A percentile compares a stretch with the other conserved stretches of the same genome.
Evolutionary conservation across 805 yeast species (phyloP).

Genomic region (Saccharomyces kudriavzevii): DNA sequence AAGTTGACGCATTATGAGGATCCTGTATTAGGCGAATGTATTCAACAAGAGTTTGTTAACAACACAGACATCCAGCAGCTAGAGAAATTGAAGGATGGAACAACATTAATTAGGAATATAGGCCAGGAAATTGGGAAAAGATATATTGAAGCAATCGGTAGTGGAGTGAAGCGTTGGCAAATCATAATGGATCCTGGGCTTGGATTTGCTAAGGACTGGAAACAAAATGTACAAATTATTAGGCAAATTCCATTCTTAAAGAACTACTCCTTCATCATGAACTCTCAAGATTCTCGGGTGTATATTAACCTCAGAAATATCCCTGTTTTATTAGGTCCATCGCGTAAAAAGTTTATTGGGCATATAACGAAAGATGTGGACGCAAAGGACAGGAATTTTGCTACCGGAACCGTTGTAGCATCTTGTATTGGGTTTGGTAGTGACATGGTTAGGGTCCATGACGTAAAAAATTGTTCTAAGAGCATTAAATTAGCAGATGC

Average conservation of each 20-base stretch:
- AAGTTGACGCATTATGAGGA: constrained; percentile 45
- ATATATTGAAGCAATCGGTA: constrained; percentile 45
- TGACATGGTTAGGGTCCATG: constrained; percentile 85
- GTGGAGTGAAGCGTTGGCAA: constrained; percentile 83
- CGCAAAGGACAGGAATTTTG: constrained; percentile 58
- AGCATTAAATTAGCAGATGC: constrained; percentile 65
- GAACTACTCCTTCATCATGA: constrained; percentile 33
- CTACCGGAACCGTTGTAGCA: constrained; percentile 68
- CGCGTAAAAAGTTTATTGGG: constrained; percentile 83
- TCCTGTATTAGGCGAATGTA: constrained; percentile 28
- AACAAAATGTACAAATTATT: constrained; percentile 62
- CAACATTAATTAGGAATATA: constrained; percentile 45
- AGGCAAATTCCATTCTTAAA: constrained; percentile 42
- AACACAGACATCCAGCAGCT: constrained; percentile 1
- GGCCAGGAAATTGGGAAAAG: constrained; percentile 56
- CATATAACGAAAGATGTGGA: constrained; percentile 48
- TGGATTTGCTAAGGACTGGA: constrained; percentile 84
- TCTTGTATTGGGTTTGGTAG: constrained; percentile 66
- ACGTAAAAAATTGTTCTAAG: constrained; percentile 52
- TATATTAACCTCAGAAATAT: constrained; percentile 32
- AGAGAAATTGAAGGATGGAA: constrained; percentile 17
- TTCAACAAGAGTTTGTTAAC: not conserved
- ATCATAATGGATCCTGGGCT: constrained; percentile 88
- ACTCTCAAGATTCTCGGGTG: constrained; percentile 14
- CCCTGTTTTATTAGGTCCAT: constrained; percentile 77